phyloP scores from a whole-genome alignment of 1,284 basidiomycete genomes.

The Agroathelia rolfsii region DNA sequence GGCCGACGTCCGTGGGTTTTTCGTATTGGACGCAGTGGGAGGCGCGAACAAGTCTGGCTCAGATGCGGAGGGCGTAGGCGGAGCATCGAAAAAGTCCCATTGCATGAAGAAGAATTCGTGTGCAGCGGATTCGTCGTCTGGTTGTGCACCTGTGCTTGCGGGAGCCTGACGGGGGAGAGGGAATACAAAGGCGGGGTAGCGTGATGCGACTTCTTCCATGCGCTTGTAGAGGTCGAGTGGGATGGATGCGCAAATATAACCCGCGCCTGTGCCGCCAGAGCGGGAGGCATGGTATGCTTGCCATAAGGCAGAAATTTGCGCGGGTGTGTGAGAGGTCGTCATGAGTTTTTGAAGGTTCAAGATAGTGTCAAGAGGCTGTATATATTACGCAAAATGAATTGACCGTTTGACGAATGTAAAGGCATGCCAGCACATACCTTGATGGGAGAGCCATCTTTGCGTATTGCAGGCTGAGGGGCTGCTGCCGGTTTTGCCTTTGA shows the following conservation, averaged over 20 bases:
- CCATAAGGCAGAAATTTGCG: conserved; percentile 77
- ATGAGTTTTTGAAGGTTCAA: conserved; percentile 70
- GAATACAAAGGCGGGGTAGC: conserved; percentile 71
- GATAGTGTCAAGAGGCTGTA: conserved; percentile 70
- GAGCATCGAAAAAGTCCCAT: conserved; percentile 71
- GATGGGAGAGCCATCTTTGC: conserved; percentile 62
- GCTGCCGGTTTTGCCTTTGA: conserved; percentile 7
- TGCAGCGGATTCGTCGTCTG: conserved; percentile 31
- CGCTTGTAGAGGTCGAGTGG: conserved; percentile 63
- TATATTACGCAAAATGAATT: conserved; percentile 4
- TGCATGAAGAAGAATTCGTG: conserved; percentile 87
- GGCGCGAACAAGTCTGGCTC: conserved; percentile 31
- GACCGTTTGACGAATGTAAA: conserved; percentile 5
- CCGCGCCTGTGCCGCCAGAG: conserved; percentile 66
- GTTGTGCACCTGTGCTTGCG: conserved; percentile 18
- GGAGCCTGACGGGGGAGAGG: conserved; percentile 52
- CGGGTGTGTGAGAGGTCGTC: conserved; percentile 57
- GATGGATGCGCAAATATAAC: conserved; percentile 75
- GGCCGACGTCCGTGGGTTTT: conserved; percentile 49
- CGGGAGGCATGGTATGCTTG: conserved; percentile 80
- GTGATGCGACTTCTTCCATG: conserved; percentile 53
- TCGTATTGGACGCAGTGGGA: conserved; percentile 15
- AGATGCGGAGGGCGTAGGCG: conserved; percentile 34
- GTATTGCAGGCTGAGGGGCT: conserved; percentile 16
- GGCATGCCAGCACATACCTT: conserved; percentile 33